Base-by-base conservation (phyloP, 179 eudicot species). In the Spinacia oleracea region DNA sequence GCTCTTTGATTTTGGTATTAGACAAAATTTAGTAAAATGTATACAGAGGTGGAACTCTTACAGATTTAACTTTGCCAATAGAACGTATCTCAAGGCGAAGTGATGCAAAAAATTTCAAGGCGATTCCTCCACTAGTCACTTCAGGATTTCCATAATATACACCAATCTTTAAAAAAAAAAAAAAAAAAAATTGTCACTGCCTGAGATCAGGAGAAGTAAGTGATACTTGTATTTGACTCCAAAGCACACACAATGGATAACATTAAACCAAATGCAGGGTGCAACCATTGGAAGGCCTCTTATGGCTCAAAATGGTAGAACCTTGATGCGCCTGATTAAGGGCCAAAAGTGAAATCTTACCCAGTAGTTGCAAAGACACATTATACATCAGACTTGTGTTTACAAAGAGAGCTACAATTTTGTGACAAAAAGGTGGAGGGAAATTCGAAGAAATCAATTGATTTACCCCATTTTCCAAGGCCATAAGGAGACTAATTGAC, bases 111-210 rank as follows among this genome's bases (percentile, higher is more conserved):
- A 94, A 94, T 85, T 94, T 94, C 80, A 94, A 83, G 80, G 98
- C 98, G 72, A 94, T 94, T 79, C 98, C 97, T 86, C 98, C 98
- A 78, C 98, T 94, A 60, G 98, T 94, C 77, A 94, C 98, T 91
- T 94, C 98, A 82, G 98, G 98, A 88, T 94, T 94, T 72, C 98
- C 97, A 78, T 94, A 94, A 86, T 81, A 92, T 58, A 94, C 98
- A 29, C 98, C 98, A 85, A 94, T 94, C 98, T 94, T 81, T 38
- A 38, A 60, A 32, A 64, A 62, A 66, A 55, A 34, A 20, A 21
- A 78, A 40, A 46, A 69, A 77, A 55, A 51, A 38, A n/a, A n/a
- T n/a, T n/a, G 74, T 40, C n/a, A 79, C 27, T 45, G 77, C 14
- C 74, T 34, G 23, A 20, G 32, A 42, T n/a, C n/a, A 35, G 45